A percentile compares a stretch with the other conserved stretches of the same genome.
Evolutionary conservation across 75 land plant genomes (phyloP).

Genomic region (Pinus tabuliformis): DNA sequence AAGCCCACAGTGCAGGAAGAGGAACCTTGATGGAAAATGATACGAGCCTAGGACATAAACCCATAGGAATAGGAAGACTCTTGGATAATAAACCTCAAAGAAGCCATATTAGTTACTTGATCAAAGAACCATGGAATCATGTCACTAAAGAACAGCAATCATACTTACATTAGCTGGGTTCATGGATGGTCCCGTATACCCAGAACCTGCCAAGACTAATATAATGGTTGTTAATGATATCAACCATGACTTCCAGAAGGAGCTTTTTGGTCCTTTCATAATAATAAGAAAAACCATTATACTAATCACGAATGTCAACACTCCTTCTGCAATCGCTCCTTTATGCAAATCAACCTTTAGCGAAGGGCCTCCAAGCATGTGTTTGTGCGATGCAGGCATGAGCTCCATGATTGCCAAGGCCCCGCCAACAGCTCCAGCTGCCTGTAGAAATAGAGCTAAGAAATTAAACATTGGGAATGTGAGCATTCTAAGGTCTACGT

Average conservation of each 20-base stretch:
- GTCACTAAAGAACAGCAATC: neutral
- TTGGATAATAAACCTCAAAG: neutral
- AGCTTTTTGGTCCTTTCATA: constrained; percentile 50
- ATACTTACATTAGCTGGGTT: constrained; percentile 89
- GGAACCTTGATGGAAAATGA: neutral
- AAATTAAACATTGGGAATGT: no score
- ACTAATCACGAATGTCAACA: constrained; percentile 70
- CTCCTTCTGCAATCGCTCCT: constrained; percentile 76
- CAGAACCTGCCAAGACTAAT: constrained; percentile 53
- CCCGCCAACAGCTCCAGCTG: constrained; percentile 72
- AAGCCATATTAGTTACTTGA: neutral
- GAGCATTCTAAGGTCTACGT: no score
- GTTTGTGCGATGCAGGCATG: constrained; percentile 60
- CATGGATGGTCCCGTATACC: constrained; percentile 91
- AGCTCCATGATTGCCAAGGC: constrained; percentile 61
- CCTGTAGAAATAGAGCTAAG: constrained; percentile 13
- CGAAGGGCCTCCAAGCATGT: constrained; percentile 71
- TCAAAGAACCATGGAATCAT: neutral
- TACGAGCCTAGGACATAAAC: neutral
- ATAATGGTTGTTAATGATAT: constrained; percentile 53
- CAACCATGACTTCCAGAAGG: constrained; percentile 42
- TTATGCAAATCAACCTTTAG: constrained; percentile 68
- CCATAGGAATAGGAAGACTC: neutral
- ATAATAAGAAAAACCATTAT: constrained; percentile 49
- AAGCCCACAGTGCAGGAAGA: neutral